Evolutionary conservation across 441 rosid genomes (phyloP).

Genomic region (Omphalea diandra): DNA sequence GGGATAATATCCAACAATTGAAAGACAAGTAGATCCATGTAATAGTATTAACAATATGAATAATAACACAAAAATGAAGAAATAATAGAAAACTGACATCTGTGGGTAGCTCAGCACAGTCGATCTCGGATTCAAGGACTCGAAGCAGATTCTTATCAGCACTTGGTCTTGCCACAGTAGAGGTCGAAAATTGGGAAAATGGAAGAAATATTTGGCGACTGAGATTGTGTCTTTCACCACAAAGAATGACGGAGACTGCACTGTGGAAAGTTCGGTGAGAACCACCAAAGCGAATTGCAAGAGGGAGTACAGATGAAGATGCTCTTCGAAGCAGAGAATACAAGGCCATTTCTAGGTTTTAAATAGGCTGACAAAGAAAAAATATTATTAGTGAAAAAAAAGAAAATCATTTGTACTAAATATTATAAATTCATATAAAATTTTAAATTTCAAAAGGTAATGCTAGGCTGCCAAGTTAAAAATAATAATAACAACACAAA

Average conservation of each 20-base stretch:
- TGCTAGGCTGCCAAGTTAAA: too few species aligned
- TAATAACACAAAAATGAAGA: not conserved
- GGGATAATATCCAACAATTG: not conserved
- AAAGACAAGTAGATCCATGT: too few species aligned
- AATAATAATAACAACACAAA: too few species aligned
- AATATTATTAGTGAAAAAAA: too few species aligned
- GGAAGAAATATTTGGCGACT: constrained; percentile 25
- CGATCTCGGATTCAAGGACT: constrained; percentile 55
- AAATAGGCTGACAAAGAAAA: not conserved
- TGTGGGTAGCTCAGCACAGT: constrained; percentile 44
- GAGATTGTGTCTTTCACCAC: constrained; percentile 26
- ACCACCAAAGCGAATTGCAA: constrained; percentile 40
- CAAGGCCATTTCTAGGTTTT: constrained; percentile 41
- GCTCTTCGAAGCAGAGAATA: constrained; percentile 50
- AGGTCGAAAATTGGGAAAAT: constrained; percentile 37
- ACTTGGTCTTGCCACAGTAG: constrained; percentile 17
- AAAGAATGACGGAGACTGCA: constrained; percentile 28
- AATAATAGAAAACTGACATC: constrained; percentile 14
- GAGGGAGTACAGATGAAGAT: constrained; percentile 37
- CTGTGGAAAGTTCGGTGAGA: constrained; percentile 36
- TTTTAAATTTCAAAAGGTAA: too few species aligned
- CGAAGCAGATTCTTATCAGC: constrained; percentile 44
- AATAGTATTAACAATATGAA: too few species aligned
- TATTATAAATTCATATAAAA: too few species aligned
- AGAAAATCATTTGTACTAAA: too few species aligned